Conservation (phyloP, 345 rosid genomes). For the Corchorus olitorius region DNA sequence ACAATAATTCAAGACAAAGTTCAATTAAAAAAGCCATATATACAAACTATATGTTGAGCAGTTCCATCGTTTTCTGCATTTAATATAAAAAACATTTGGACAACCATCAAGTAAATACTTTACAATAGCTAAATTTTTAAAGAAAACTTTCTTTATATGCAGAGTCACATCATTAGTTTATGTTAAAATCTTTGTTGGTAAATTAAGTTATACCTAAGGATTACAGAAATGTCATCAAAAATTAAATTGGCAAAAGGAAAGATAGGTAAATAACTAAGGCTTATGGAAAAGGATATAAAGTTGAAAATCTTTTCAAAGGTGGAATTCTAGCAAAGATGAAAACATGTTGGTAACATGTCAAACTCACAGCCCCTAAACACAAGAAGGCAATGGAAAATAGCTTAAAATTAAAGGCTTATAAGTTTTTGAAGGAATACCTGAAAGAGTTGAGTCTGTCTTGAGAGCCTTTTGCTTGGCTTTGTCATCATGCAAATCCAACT, state of each 20-base stretch:
- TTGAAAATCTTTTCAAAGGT: neutral
- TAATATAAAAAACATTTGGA: neutral
- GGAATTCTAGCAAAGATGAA: neutral
- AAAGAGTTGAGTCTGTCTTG: conserved; percentile 75
- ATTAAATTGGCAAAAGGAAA: neutral
- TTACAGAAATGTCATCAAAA: neutral
- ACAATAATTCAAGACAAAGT: neutral
- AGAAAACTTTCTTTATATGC: neutral
- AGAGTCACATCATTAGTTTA: neutral
- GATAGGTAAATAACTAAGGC: no score
- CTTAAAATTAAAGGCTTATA: neutral
- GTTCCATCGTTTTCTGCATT: conserved; percentile 4
- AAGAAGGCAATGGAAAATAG: neutral
- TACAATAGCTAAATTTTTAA: neutral
- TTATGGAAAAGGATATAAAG: neutral
- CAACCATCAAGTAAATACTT: neutral
- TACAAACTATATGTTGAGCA: neutral
- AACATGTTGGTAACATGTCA: neutral
- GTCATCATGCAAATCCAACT: conserved; percentile 70
- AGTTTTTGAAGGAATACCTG: conserved; percentile 44
- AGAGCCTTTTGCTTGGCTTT: conserved; percentile 90
- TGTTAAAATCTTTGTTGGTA: neutral
- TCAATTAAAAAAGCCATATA: neutral
- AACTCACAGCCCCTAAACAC: neutral
- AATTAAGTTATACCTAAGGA: no score